Conservation (phyloP, 2,329 filamentous ascomycete species). For the Fusarium graminum region DNA sequence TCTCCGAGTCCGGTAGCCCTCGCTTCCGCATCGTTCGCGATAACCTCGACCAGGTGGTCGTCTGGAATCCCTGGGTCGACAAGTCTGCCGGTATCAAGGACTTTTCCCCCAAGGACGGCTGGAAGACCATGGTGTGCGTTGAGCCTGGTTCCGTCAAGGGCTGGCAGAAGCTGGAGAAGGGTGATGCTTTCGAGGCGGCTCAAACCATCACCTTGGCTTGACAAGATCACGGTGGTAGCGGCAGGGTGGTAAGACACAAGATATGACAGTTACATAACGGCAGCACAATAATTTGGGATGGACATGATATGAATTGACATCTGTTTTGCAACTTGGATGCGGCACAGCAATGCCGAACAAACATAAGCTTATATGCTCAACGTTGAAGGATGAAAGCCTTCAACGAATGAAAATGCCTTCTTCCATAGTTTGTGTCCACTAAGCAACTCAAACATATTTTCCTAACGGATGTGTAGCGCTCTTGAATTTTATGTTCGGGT, state of each 20-base stretch:
- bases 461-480: not conserved
- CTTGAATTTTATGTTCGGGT: not conserved
- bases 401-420: conserved; percentile 14
- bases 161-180: conserved; percentile 88
- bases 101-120: conserved; percentile 90
- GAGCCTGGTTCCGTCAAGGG: conserved; percentile 87
- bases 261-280: conserved; percentile 34
- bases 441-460: not conserved
- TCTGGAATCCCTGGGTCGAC: conserved; percentile 97
- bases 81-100: conserved; percentile 87
- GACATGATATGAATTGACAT: conserved; percentile 32
- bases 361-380: conserved; percentile 28
- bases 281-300: conserved; percentile 38
- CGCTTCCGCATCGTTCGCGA: conserved; percentile 83
- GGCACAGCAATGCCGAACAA: conserved; percentile 1
- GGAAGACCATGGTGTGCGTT: conserved; percentile 93
- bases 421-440: not conserved
- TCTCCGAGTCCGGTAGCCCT: conserved; percentile 73
- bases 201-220: conserved; percentile 65
- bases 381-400: conserved; percentile 24
- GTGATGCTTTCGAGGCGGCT: conserved; percentile 74
- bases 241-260: conserved; percentile 24
- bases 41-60: conserved; percentile 87
- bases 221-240: conserved; percentile 15
- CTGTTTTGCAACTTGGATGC: conserved; percentile 22